Base-by-base conservation (phyloP, 352 stramenopile genomes). In the Saprolegnia diclina region DNA sequence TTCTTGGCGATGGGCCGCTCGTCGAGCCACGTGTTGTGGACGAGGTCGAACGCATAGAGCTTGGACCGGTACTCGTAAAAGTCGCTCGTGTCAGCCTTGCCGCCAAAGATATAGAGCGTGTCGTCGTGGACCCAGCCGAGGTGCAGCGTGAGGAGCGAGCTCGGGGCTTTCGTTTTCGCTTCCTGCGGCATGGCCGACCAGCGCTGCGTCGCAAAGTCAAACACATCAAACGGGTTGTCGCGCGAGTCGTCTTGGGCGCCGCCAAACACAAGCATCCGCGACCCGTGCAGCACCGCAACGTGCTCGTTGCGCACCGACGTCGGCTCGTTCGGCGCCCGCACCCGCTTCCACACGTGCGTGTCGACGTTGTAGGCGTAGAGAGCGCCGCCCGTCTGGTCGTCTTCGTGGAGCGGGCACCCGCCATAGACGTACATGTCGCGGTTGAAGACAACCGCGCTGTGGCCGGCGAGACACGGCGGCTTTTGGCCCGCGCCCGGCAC, bases 61-160 rank as follows among this genome's bases (percentile, higher is more conserved):
- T 35, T 52, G 53, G 14, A 38, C 19, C 54, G 63, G 63, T 69
- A 69, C 63, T 69, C 63, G 63, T 69, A 69, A 40, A 69, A 69
- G 37, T 69, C 63, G 53, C 44, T 42, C 21, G 63, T 69, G 53
- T 69, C 63, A 6, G 53, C 63, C 53, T 69, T 69, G 44, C 63
- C 63, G 4, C 63, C 63, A 69, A 69, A 69, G 42, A 69, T 26
- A 48, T 29, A 69, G 5, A 69, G 38, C 22, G 53, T 69, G 7
- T 24, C 16, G 29, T 61, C 26, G 29, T 69, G 45, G 18, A 69
- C 52, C 63, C 63, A 69, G 10, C 29, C 21, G 11, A 56, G 26
- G 63, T 69, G 63, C n/a, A 69, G 37, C 18, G 44, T 54, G 3
- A 69, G 24, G 11, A 52, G 44, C 53, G 63, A n/a, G 18, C 44